Evolutionary conservation across 768 basidiomycete species (phyloP).

Genomic region (Pleurotus eryngii): DNA sequence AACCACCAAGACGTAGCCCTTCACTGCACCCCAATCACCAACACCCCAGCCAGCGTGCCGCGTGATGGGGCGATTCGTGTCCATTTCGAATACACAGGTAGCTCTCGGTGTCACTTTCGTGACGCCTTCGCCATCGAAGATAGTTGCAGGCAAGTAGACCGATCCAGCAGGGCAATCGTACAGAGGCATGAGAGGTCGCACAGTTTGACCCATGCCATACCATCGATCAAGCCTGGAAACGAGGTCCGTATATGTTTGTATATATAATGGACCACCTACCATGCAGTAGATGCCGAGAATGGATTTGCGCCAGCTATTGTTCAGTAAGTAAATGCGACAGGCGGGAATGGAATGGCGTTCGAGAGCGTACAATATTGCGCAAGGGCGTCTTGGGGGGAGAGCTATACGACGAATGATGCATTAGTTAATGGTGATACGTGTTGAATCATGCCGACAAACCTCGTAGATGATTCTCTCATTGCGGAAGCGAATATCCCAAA

Average conservation of each 20-base stretch:
- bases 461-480: conserved; percentile 63
- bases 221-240: conserved; percentile 44
- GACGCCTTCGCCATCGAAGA: conserved; percentile 29
- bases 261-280: conserved; percentile 12
- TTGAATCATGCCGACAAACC: conserved; percentile 19
- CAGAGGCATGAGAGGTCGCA: conserved; percentile 58
- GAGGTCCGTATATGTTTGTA: background rate
- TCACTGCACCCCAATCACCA: conserved; percentile 59
- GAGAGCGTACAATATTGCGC: conserved; percentile 47
- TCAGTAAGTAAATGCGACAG: background rate
- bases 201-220: conserved; percentile 58
- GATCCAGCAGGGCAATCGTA: conserved; percentile 57
- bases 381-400: conserved; percentile 60
- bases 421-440: background rate
- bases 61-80: conserved; percentile 53
- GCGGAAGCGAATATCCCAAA: conserved; percentile 58
- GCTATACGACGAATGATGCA: conserved; percentile 23
- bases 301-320: conserved; percentile 55
- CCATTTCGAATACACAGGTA: conserved; percentile 64
- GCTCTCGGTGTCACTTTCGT: conserved; percentile 40
- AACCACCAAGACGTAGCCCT: conserved; percentile 55
- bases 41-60: conserved; percentile 52
- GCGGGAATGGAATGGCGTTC: background rate
- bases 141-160: conserved; percentile 33
- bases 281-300: conserved; percentile 56